Percentiles rank a stretch among this genome's conserved stretches.
phyloP scores from a whole-genome alignment of 352 stramenopile species.

The Pythium monospermum region DNA sequence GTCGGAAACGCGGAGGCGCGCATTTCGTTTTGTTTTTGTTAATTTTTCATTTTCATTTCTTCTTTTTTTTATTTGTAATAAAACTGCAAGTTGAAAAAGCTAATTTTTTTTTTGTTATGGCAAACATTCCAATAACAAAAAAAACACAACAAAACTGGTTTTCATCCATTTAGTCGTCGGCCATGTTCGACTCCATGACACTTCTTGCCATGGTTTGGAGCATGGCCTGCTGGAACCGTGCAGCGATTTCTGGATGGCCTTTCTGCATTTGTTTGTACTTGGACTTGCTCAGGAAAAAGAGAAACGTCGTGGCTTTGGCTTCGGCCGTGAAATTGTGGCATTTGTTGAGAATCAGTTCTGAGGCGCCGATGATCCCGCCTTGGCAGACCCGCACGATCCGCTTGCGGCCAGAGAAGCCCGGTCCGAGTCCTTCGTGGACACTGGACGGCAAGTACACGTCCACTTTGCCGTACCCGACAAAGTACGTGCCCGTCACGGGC shows the following conservation, averaged over 20 bases:
- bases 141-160: too few species aligned
- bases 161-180: conserved; percentile 73
- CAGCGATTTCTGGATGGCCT: conserved; percentile 54
- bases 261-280: conserved; percentile 71
- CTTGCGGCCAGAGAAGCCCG: conserved; percentile 71
- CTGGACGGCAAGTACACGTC: conserved; percentile 83
- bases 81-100: conserved; percentile 10
- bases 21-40: neutral
- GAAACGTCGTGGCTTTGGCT: conserved; percentile 51
- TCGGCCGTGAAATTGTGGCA: conserved; percentile 81
- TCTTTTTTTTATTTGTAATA: conserved; percentile 36
- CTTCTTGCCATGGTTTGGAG: conserved; percentile 80
- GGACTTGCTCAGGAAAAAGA: conserved; percentile 78
- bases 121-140: too few species aligned
- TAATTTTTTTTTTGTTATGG: too few species aligned
- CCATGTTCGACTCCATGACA: conserved; percentile 81
- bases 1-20: too few species aligned
- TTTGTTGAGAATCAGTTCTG: conserved; percentile 77
- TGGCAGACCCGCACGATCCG: conserved; percentile 79
- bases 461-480: conserved; percentile 80
- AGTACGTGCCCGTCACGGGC: conserved; percentile 65
- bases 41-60: conserved; percentile 7
- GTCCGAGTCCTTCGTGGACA: conserved; percentile 71
- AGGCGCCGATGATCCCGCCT: conserved; percentile 70
- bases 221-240: conserved; percentile 82